A percentile compares a stretch with the other conserved stretches of the same genome.
Conservation (phyloP, 2,329 filamentous ascomycete genomes). For the Fusarium virguliforme region DNA sequence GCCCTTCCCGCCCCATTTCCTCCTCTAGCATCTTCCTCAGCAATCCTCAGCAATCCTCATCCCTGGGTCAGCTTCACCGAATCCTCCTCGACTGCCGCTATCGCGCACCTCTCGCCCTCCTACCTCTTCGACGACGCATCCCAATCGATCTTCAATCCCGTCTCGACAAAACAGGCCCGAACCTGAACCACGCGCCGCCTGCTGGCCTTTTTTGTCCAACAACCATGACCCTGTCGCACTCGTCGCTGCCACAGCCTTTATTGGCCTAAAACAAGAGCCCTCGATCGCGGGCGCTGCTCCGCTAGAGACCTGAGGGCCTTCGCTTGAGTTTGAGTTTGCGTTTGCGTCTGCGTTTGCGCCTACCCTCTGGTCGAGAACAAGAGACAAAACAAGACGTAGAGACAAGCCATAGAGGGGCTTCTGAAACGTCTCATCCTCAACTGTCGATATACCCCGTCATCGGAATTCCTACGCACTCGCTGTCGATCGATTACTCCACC, state of each 20-base stretch:
- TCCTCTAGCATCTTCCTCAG: constrained; percentile 36
- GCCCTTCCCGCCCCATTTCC: constrained; percentile 46
- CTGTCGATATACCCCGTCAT: constrained; percentile 39
- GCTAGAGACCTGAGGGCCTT: constrained; percentile 47
- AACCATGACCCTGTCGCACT: constrained; percentile 55
- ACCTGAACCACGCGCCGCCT: constrained; percentile 47
- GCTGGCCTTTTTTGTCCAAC: constrained; percentile 42
- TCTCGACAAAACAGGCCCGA: constrained; percentile 31
- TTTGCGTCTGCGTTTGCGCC: constrained; percentile 37
- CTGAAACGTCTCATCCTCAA: constrained; percentile 54
- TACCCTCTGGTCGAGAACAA: constrained; percentile 44
- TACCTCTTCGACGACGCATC: constrained; percentile 17
- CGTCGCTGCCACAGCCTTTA: constrained; percentile 52
- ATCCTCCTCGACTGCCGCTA: constrained; percentile 17
- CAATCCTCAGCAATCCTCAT: constrained; percentile 34
- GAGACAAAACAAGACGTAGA: constrained; percentile 35
- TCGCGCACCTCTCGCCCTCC: constrained; percentile 6
- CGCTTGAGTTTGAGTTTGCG: constrained; percentile 26
- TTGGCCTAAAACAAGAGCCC: constrained; percentile 49
- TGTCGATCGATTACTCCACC: constrained; percentile 48
- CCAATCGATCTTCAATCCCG: constrained; percentile 19
- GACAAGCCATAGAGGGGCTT: constrained; percentile 49
- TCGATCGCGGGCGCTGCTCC: constrained; percentile 38
- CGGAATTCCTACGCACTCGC: constrained; percentile 36
- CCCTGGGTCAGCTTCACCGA: constrained; percentile 26